Evolutionary conservation across 257 asterid species (phyloP), one percentile per base, ranked within the genome.

Genomic region (Handroanthus guayacan): DNA sequence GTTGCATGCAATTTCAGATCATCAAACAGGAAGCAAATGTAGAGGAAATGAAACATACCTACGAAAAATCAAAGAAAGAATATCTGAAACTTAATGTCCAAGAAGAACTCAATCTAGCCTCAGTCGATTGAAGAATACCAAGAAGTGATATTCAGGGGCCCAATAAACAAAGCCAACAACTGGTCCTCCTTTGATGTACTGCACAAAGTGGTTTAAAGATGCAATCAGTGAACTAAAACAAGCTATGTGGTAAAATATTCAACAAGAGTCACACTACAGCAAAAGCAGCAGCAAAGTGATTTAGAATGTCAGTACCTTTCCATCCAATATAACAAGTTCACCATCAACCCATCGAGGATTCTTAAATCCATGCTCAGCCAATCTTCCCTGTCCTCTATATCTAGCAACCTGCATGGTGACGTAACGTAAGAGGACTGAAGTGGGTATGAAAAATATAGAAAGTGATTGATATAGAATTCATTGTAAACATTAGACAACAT

Each of bases 291-390:
- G 37, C 5, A 36, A 61, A 61, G 57, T 41, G 64, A 61, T 52
- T 50, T n/a, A 44, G 72, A 77, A 74, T 77, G 67, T 55, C 13
- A 16, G 54, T 78, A 93, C 99, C 98, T 95, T 95, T 69, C 99
- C 98, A 72, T 91, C 97, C 90, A 95, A 84, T 75, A 91, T 80
- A 79, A 95, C 97, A 71, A 95, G 91, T 87, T 95, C 99, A 14
- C 99, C 99, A 83, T 91, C 98, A 78, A 93, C 98, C 99, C 99
- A 95, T 76, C 93, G 88, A 71, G 98, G 93, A 64, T 82, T 91
- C 70, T 74, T 82, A 78, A 89, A 91, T 71, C 99, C 97, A 81
- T 96, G 91, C 81, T 91, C 99, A 5, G 98, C 96, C 72, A 93
- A 82, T 86, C 97, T 86, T 58, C 99, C 98, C 80, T 95, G 97